Conservation (phyloP, 1,284 basidiomycete genomes). For the Takashimella koratensis region DNA sequence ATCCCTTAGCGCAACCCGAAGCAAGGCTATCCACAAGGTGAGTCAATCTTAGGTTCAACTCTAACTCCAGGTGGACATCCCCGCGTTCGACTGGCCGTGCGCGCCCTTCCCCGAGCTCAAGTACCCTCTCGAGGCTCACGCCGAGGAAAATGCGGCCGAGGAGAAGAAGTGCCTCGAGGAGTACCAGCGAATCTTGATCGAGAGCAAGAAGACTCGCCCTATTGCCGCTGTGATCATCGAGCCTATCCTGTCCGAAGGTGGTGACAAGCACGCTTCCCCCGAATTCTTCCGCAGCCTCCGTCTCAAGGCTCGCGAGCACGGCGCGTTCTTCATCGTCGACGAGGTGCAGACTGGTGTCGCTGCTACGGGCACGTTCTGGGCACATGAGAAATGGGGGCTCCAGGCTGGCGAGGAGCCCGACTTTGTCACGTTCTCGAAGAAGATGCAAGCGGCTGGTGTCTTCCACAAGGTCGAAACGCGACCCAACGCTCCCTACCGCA, state of each 20-base stretch:
- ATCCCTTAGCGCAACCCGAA: constrained; percentile 53
- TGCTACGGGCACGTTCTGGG: constrained; percentile 58
- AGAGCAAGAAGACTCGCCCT: constrained; percentile 48
- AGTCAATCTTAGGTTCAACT: neutral
- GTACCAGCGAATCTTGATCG: constrained; percentile 40
- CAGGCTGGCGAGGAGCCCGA: constrained; percentile 50
- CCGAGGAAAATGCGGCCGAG: constrained; percentile 48
- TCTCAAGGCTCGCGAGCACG: constrained; percentile 52
- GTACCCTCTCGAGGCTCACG: constrained; percentile 53
- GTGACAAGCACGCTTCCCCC: constrained; percentile 56
- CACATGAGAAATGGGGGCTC: constrained; percentile 56
- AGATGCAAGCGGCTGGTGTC: constrained; percentile 54
- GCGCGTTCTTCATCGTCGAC: constrained; percentile 55
- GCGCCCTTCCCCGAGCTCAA: constrained; percentile 54
- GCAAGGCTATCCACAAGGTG: constrained; percentile 54
- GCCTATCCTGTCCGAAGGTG: constrained; percentile 57
- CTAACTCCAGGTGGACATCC: constrained; percentile 52
- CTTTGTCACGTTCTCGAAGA: constrained; percentile 57
- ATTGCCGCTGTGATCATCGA: constrained; percentile 58
- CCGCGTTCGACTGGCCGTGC: constrained; percentile 57
- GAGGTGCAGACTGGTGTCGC: constrained; percentile 56
- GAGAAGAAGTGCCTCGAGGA: constrained; percentile 40
- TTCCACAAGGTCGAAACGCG: constrained; percentile 54
- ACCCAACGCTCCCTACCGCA: constrained; percentile 52
- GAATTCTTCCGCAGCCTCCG: constrained; percentile 54